phyloP scores from a whole-genome alignment of 768 basidiomycete genomes.

The Chiua virens region DNA sequence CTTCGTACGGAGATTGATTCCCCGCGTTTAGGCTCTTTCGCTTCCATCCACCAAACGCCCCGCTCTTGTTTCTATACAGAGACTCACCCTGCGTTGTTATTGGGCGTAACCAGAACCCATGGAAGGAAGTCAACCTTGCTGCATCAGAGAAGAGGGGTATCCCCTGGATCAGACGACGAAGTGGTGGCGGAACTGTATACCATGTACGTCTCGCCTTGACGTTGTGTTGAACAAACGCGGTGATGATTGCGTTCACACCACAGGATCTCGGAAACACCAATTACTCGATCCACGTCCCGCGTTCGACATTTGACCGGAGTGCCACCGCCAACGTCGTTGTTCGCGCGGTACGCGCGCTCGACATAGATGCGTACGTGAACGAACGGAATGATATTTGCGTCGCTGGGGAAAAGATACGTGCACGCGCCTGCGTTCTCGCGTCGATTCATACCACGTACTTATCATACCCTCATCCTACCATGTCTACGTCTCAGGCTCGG shows the following conservation, averaged over 20 bases:
- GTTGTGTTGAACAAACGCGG: background rate
- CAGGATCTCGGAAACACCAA: constrained; percentile 98
- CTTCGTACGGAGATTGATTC: constrained; percentile 29
- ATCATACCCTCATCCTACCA: constrained; percentile 4
- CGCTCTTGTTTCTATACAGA: constrained; percentile 84
- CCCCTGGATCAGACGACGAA: constrained; percentile 80
- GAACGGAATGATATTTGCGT: constrained; percentile 92
- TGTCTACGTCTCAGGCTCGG: constrained; percentile 90
- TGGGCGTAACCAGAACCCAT: constrained; percentile 96
- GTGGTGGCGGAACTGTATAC: constrained; percentile 95
- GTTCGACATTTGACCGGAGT: constrained; percentile 75
- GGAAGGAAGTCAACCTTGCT: constrained; percentile 90
- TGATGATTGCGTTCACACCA: background rate
- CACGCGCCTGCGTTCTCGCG: background rate
- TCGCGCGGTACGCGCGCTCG: constrained; percentile 73
- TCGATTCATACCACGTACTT: background rate
- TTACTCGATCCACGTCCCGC: constrained; percentile 90
- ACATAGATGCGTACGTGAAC: constrained; percentile 76
- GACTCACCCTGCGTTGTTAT: constrained; percentile 89
- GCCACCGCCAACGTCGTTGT: constrained; percentile 77
- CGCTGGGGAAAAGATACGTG: constrained; percentile 83
- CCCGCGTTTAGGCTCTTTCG: constrained; percentile 68
- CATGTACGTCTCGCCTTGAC: constrained; percentile 59
- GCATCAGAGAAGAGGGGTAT: constrained; percentile 53
- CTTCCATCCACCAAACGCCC: constrained; percentile 61